A percentile compares a stretch with the other conserved stretches of the same genome.
Evolutionary conservation across 208 protist genomes (phyloP).

Genomic region (Wallacemonas sp.): DNA sequence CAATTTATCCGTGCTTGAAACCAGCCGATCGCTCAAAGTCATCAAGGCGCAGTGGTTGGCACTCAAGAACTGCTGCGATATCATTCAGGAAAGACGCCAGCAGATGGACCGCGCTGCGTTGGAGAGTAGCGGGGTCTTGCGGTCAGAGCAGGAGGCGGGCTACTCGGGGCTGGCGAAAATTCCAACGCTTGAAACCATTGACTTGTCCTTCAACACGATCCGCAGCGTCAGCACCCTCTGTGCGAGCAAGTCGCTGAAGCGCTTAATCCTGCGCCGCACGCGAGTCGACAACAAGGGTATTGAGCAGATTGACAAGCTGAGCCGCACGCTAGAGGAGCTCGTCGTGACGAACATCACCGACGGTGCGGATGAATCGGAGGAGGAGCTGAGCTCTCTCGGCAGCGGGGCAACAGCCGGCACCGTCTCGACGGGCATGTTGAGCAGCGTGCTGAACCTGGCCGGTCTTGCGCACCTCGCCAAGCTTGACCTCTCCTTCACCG

Average conservation of each 20-base stretch:
- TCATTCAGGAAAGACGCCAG: slow-evolving; percentile 40
- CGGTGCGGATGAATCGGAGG: slow-evolving; percentile 29
- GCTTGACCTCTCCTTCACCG: slow-evolving; percentile 54
- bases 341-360: slow-evolving; percentile 57
- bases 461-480: slow-evolving; percentile 24
- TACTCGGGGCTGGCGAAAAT: slow-evolving; percentile 60
- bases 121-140: slow-evolving; percentile 10
- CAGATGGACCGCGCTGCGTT: slow-evolving; percentile 23
- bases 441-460: slow-evolving; percentile 32
- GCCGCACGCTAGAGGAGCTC: slow-evolving; percentile 50
- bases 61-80: slow-evolving; percentile 55
- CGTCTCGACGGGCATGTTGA: slow-evolving; percentile 34
- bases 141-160: slow-evolving; percentile 38
- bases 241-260: slow-evolving; percentile 56
- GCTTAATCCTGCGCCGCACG: slow-evolving; percentile 55
- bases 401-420: neutral
- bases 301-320: slow-evolving; percentile 39
- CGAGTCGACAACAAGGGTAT: slow-evolving; percentile 57
- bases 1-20: slow-evolving; percentile 51
- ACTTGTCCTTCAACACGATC: slow-evolving; percentile 67
- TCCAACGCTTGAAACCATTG: slow-evolving; percentile 57
- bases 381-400: slow-evolving; percentile 23
- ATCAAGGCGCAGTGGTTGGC: slow-evolving; percentile 70
- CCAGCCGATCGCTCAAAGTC: slow-evolving; percentile 42
- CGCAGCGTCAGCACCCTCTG: slow-evolving; percentile 56